A percentile compares a stretch with the other conserved stretches of the same genome.
These are phyloP conservation scores for Clavispora asparagi DNA, from an alignment of 805 yeast species.

Conservation along the genomic window DNA sequence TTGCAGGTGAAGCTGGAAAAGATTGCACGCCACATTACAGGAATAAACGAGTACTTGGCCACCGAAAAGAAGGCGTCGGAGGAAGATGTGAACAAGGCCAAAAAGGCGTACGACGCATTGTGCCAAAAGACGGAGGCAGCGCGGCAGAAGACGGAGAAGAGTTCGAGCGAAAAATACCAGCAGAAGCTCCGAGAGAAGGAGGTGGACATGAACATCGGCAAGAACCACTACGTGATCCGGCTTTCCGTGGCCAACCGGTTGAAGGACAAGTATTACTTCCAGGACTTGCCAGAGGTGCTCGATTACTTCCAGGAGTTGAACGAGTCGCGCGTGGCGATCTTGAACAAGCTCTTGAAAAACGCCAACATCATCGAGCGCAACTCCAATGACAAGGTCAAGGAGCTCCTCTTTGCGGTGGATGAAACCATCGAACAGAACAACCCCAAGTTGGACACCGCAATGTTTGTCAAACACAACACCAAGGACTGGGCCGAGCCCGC, in stretches of 20 bases:
- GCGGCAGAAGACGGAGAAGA: slow-evolving; percentile 66
- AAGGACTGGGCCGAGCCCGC: slow-evolving; percentile 76
- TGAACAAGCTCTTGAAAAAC: slow-evolving; percentile 62
- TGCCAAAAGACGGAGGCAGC: slow-evolving; percentile 79
- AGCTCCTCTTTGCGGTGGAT: slow-evolving; percentile 47
- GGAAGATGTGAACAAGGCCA: slow-evolving; percentile 56
- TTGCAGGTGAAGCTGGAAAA: slow-evolving; percentile 50
- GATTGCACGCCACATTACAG: slow-evolving; percentile 50
- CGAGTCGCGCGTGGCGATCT: slow-evolving; percentile 66
- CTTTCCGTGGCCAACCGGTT: slow-evolving; percentile 83
- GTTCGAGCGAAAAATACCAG: slow-evolving; percentile 42
- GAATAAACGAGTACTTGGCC: slow-evolving; percentile 54
- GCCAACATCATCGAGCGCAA: slow-evolving; percentile 58
- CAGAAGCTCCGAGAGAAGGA: slow-evolving; percentile 59
- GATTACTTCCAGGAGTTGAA: slow-evolving; percentile 82
- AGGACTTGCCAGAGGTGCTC: slow-evolving; percentile 85
- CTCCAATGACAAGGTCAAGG: slow-evolving; percentile 41
- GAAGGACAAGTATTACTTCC: slow-evolving; percentile 88
- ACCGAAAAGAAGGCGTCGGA: slow-evolving; percentile 45
- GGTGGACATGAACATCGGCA: slow-evolving; percentile 79
- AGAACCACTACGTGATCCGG: slow-evolving; percentile 75
- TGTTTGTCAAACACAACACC: slow-evolving; percentile 87
- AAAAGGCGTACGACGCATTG: slow-evolving; percentile 71
- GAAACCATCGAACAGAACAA: slow-evolving; percentile 61
- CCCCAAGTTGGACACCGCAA: slow-evolving; percentile 73